Conservation (phyloP, 345 rosid genomes). For the Ceriops tagal region DNA sequence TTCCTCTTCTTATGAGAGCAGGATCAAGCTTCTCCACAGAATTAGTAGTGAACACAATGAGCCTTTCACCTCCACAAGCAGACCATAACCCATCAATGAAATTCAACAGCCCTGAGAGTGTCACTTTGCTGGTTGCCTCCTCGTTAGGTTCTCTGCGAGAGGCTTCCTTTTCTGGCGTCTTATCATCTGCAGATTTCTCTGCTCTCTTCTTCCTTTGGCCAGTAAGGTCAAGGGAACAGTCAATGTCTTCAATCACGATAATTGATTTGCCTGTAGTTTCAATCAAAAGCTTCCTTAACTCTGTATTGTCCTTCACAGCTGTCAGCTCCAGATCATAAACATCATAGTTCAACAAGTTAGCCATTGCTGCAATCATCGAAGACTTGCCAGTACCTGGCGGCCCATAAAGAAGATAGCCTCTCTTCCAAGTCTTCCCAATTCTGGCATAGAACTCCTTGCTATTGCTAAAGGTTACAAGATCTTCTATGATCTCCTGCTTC, state of each 20-base stretch:
- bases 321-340: conserved; percentile 43
- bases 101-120: conserved; percentile 62
- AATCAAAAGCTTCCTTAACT: conserved; percentile 37
- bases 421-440: conserved; percentile 55
- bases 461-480: conserved; percentile 47
- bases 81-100: conserved; percentile 76
- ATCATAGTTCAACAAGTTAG: conserved; percentile 38
- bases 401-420: conserved; percentile 57
- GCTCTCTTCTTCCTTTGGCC: conserved; percentile 46
- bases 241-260: conserved; percentile 53
- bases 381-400: conserved; percentile 45
- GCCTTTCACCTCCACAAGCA: conserved; percentile 63
- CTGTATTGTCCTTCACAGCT: conserved; percentile 39
- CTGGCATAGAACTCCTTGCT: conserved; percentile 53
- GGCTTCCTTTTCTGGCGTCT: conserved; percentile 28
- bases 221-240: conserved; percentile 54
- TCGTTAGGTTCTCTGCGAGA: conserved; percentile 24
- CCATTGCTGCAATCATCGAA: conserved; percentile 49
- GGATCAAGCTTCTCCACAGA: conserved; percentile 61
- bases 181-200: conserved; percentile 25
- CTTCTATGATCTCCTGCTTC: conserved; percentile 53
- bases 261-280: conserved; percentile 48
- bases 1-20: conserved; percentile 64
- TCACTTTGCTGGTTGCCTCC: conserved; percentile 41
- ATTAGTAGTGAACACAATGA: conserved; percentile 61